Evolutionary conservation across 768 basidiomycete species (phyloP), one percentile per base, ranked within the genome.

Genomic region (Mycena vitilis): DNA sequence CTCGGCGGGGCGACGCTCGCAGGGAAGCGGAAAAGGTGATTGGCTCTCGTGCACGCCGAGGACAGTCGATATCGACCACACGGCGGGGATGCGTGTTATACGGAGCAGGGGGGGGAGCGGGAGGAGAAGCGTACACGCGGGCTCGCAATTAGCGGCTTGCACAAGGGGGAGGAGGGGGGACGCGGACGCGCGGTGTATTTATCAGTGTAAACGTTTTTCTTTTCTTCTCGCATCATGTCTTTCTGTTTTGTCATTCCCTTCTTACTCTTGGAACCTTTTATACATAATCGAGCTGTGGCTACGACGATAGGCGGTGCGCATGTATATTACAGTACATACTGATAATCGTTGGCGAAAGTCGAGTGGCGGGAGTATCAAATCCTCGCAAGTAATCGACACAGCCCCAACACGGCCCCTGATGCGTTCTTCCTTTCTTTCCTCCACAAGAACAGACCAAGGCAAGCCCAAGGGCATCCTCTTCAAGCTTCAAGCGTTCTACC

Each of bases 11-110:
- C 57, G 25, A 66, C 66, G 44, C 60, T 67, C 2, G 36, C 36
- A 5, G 66, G 42, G 40, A 67, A 67, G 60, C 66, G 66, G 38
- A 67, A 67, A 60, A 60, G 65, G 15, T 67, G 25, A 20, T 13
- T 8, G 47, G 47, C n/a, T 22, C 8, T n/a, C 8, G 47, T 2
- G 47, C 12, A 13, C 13, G 25, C 12, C 15, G 8, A 30, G 25
- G 23, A 25, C 9, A 52, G 15, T 30, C 13, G 30, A 30, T 30
- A 30, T 30, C 3, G 30, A 30, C 2, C 3, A 30, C 5, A 30
- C 30, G 5, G 30, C 30, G 30, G 30, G 30, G 5, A 2, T 3
- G 30, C 30, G 30, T 30, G 30, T 30, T 30, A 30, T 30, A 30
- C 5, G 30, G 5, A 30, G 30, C 30, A 30, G 25, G 5, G 13